phyloP scores from a whole-genome alignment of 176 grass and related monocot genomes.

The Juncus inflexus region DNA sequence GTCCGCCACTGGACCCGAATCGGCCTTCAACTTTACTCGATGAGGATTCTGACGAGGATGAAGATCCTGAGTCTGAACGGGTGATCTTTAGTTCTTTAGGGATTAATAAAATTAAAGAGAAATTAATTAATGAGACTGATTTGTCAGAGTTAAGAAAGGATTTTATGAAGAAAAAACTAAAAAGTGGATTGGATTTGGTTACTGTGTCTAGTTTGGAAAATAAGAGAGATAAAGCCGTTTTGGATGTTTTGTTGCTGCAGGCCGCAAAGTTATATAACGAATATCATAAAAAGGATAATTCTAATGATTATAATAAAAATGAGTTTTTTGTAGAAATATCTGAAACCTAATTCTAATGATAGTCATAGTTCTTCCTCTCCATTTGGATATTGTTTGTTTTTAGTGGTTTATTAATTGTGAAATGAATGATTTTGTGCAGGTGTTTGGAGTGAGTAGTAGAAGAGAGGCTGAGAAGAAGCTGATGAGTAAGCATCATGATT shows the following conservation, averaged over 20 bases:
- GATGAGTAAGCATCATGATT: conserved; percentile 39
- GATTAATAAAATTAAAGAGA: conserved; percentile 49
- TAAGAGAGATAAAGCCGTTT: conserved; percentile 70
- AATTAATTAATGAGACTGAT: conserved; percentile 44
- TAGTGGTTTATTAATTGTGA: conserved; percentile 25
- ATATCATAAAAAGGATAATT: conserved; percentile 40
- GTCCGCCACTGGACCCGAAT: conserved; percentile 37
- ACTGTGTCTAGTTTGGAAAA: conserved; percentile 51
- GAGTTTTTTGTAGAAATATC: conserved; percentile 53
- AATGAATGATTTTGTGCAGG: conserved; percentile 38
- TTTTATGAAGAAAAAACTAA: conserved; percentile 34
- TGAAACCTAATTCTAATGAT: conserved; percentile 11
- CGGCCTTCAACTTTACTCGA: conserved; percentile 49
- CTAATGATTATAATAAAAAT: conserved; percentile 21
- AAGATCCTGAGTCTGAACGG: conserved; percentile 40
- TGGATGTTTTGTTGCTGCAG: conserved; percentile 64
- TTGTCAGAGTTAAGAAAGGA: conserved; percentile 35
- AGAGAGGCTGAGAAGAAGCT: conserved; percentile 30
- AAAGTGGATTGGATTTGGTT: conserved; percentile 29
- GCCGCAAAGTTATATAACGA: conserved; percentile 74
- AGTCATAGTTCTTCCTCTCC: not conserved
- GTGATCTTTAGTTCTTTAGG: conserved; percentile 30
- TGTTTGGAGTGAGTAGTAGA: conserved; percentile 31
- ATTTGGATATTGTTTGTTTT: not conserved
- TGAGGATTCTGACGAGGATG: conserved; percentile 92